Conservation (phyloP, 73 alveolate species). For the Uronychia binucleata region DNA sequence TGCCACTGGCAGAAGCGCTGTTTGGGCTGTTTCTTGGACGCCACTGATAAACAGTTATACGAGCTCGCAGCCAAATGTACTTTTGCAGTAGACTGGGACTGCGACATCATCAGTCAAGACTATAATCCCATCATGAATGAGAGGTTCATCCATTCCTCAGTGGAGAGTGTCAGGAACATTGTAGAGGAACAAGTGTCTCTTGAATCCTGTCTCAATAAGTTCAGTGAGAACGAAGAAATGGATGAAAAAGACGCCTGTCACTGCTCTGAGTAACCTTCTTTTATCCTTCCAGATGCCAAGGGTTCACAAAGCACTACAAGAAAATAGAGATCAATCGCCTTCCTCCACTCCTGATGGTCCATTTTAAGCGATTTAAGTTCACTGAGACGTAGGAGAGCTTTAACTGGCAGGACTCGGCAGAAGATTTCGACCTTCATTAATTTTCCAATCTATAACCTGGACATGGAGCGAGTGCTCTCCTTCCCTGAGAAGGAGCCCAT, state of each 20-base stretch:
- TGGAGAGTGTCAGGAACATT: neutral
- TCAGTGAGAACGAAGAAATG: constrained; percentile 46
- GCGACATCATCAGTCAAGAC: constrained; percentile 33
- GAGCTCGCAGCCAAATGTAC: too few relatives aligned
- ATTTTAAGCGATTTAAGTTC: constrained; percentile 83
- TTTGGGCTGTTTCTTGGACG: constrained; percentile 31
- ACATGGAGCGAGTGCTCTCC: neutral
- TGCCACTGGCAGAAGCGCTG: constrained; percentile 42
- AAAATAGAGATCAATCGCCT: constrained; percentile 77
- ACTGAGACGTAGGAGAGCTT: constrained; percentile 34
- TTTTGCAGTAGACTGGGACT: constrained; percentile 51
- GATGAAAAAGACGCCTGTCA: constrained; percentile 17
- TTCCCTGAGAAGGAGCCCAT: constrained; percentile 52
- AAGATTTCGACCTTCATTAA: constrained; percentile 46
- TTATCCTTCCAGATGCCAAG: too few relatives aligned
- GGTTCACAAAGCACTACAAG: too few relatives aligned
- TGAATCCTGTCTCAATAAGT: constrained; percentile 41
- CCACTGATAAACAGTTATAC: neutral
- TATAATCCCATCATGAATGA: constrained; percentile 37
- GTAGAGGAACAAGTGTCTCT: constrained; percentile 31
- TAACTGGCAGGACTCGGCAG: constrained; percentile 32
- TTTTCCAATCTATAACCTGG: constrained; percentile 32
- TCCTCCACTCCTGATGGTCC: constrained; percentile 84
- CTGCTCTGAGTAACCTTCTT: constrained; percentile 71
- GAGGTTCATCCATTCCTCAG: constrained; percentile 5